Evolutionary conservation across 2,329 filamentous ascomycete species (phyloP), one percentile per base, ranked within the genome.

Genomic region (Hypoxylon sp.): DNA sequence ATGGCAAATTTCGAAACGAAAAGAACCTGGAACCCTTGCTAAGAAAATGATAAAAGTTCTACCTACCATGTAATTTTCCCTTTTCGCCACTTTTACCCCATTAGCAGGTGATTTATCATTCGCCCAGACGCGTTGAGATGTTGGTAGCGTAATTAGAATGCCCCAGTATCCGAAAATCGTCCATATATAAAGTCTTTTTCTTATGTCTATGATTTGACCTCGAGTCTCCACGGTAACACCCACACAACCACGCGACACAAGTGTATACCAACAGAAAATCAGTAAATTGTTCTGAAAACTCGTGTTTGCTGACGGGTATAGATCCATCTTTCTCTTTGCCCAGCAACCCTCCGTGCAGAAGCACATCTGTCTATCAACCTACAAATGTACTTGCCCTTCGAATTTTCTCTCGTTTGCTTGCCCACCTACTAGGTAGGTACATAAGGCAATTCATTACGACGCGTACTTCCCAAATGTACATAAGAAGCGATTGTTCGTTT

Each of bases 51-150:
- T 28, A 44, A 28, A 37, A 34, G 22, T 44, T 59, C 43, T 4
- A 2, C n/a, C n/a, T 26, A 2, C n/a, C 5, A 46, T 6, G 15
- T 19, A 19, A 41, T 7, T 19, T 41, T 17, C 7, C 4, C n/a
- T n/a, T 41, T 26, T 56, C 15, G 57, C 57, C 57, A 60, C 51
- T 56, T 46, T 55, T 46, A 50, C 17, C 20, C 48, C 26, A 19
- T 44, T 13, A 44, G 46, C 19, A 41, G 19, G 17, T 17, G n/a
- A 41, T 30, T 41, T 19, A 43, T 59, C 50, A 60, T 56, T 39
- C 37, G 37, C 37, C n/a, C n/a, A n/a, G 37, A 41, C 37, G 17
- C 17, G 37, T 17, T 41, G 8, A 41, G n/a, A n/a, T 41, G 37
- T 41, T 41, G 37, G 37, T 19, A 4, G 1, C 8, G 37, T 41